Base-by-base conservation (phyloP, 345 rosid species). In the Citrus glauca region DNA sequence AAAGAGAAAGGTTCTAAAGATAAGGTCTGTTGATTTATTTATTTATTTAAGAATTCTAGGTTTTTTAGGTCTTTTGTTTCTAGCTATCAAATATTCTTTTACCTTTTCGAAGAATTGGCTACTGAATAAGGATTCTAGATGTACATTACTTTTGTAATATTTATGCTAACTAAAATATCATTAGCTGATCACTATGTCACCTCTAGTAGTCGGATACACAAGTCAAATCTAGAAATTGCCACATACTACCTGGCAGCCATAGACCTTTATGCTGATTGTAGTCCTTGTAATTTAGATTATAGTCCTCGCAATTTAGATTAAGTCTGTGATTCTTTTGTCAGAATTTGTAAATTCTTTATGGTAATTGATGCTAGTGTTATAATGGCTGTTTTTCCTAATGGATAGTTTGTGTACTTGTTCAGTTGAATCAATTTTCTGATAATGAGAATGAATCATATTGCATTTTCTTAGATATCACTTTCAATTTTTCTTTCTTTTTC, bases 1-100 rank as follows among this genome's bases (percentile, higher is more conserved):
- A 94, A 87, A 82, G 97, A 90, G 79, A 88, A 88, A 79, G 98
- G 99, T 78, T 87, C 94, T 78, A 94, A 90, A 80, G 99, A 96
- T 88, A 96, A 91, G 94, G 99, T 94, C 57, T 71, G 87, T 48
- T 45, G 33, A 33, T 64, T 72, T 30, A 27, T 74, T 74, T 30
- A 27, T 74, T 74, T 74, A 74, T 30, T 28, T 24, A 19, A 64
- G 11, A 24, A 20, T 24, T 56, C 69, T 42, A 28, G 62, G 57
- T 6, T 56, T 32, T 30, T 19, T 71, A 3, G 56, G 0, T 63
- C 38, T 63, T 74, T 22, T 6, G 65, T 27, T 62, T 13, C 35
- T 20, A 42, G 63, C 55, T 27, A 25, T 62, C 28, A 62, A 38
- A 35, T 63, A 63, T 63, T 63, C 2, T 16, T 28, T 22, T 17